These are phyloP conservation scores for Peronospora belbahrii DNA, from an alignment of 352 stramenopile species.

Conservation along the genomic window DNA sequence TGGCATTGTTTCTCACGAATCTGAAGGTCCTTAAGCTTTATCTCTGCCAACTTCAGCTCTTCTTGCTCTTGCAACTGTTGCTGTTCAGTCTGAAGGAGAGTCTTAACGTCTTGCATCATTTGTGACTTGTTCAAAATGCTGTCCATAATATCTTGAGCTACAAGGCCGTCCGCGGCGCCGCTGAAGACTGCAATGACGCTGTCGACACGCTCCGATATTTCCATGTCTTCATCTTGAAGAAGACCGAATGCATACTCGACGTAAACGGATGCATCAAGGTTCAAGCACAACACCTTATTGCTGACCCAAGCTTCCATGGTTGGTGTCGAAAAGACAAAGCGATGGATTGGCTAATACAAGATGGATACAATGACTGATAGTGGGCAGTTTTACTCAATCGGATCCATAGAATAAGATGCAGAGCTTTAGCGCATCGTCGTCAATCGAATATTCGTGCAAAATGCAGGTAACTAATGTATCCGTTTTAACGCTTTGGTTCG, in stretches of 20 bases:
- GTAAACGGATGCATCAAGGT: slow-evolving; percentile 67
- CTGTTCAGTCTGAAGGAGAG: slow-evolving; percentile 31
- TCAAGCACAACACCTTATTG: slow-evolving; percentile 45
- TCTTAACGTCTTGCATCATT: slow-evolving; percentile 50
- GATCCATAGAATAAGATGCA: too few species aligned
- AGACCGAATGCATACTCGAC: slow-evolving; percentile 66
- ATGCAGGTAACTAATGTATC: too few species aligned
- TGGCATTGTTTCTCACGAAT: slow-evolving; percentile 51
- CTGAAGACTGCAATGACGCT: slow-evolving; percentile 60
- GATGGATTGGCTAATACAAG: background rate
- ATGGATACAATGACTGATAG: background rate
- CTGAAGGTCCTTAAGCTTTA: slow-evolving; percentile 45
- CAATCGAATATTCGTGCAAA: too few species aligned
- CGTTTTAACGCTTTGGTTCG: too few species aligned
- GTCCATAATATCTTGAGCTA: slow-evolving; percentile 30
- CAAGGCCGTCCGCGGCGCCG: slow-evolving; percentile 45
- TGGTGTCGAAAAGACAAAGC: background rate
- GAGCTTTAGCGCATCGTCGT: too few species aligned
- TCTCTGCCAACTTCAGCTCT: slow-evolving; percentile 34
- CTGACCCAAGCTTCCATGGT: slow-evolving; percentile 57
- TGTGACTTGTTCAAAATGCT: slow-evolving; percentile 26
- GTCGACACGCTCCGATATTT: slow-evolving; percentile 57
- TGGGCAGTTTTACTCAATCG: too few species aligned
- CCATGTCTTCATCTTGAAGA: slow-evolving; percentile 62
- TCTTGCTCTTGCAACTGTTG: slow-evolving; percentile 29